Conservation (phyloP, 1,284 basidiomycete genomes). For the Porodaedalea pini region DNA sequence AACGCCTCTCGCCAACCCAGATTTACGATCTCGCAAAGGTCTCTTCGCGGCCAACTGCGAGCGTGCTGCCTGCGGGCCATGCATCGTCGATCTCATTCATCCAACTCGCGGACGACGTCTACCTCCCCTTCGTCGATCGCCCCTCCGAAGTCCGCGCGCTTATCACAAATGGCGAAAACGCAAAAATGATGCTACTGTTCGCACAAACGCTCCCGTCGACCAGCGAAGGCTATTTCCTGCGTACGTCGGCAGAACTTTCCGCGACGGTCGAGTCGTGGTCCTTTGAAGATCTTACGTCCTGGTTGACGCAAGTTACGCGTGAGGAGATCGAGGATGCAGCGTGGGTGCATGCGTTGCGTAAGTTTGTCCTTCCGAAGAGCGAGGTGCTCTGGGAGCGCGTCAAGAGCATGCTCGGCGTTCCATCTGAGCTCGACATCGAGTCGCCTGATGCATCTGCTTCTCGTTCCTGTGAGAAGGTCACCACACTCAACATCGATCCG, state of each 20-base stretch:
- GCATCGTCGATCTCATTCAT: slow-evolving; percentile 56
- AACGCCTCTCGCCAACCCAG: slow-evolving; percentile 60
- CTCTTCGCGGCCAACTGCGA: slow-evolving; percentile 45
- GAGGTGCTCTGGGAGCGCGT: slow-evolving; percentile 81
- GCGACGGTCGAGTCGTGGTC: slow-evolving; percentile 49
- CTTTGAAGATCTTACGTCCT: slow-evolving; percentile 52
- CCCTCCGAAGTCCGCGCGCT: slow-evolving; percentile 61
- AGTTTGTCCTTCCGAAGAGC: slow-evolving; percentile 62
- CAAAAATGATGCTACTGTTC: slow-evolving; percentile 65
- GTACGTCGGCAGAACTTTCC: slow-evolving; percentile 22
- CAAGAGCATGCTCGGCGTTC: slow-evolving; percentile 74
- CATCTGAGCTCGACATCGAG: slow-evolving; percentile 67
- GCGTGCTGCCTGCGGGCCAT: slow-evolving; percentile 17
- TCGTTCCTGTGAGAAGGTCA: background rate
- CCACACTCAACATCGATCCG: slow-evolving; percentile 1
- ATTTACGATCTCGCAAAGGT: slow-evolving; percentile 62
- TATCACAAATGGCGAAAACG: slow-evolving; percentile 57
- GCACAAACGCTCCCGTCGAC: slow-evolving; percentile 56
- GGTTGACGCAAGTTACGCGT: slow-evolving; percentile 59
- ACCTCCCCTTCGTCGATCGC: slow-evolving; percentile 74
- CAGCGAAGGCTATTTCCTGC: slow-evolving; percentile 26
- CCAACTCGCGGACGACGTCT: slow-evolving; percentile 63
- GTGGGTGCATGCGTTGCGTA: slow-evolving; percentile 63
- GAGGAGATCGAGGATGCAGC: slow-evolving; percentile 53
- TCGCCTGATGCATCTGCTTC: background rate